These are phyloP conservation scores for Eragrostis tef DNA, from an alignment of 202 grass and related monocot species.

Conservation along the genomic window DNA sequence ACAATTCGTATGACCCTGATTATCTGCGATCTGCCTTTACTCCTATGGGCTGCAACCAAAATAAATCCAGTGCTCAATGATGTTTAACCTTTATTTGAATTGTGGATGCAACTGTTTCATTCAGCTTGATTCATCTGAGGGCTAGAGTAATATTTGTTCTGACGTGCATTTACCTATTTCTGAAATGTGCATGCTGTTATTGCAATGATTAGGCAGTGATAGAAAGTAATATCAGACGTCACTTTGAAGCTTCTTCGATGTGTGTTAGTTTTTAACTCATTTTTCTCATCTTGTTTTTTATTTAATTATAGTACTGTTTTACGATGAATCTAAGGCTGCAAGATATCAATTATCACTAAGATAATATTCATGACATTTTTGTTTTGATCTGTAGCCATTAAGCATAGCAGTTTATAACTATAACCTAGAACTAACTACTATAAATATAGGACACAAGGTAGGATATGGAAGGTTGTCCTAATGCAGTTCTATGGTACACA, in stretches of 20 bases:
- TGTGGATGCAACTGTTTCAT: neutral
- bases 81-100: slow-evolving; percentile 4
- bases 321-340: neutral
- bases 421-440: no score
- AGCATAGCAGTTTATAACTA: no score
- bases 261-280: neutral
- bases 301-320: neutral
- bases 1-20: neutral
- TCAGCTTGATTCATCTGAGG: slow-evolving; percentile 16
- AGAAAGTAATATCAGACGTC: neutral
- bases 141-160: slow-evolving; percentile 14
- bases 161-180: slow-evolving; percentile 2
- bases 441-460: no score
- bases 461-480: no score
- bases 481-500: no score
- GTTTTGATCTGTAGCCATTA: no score
- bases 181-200: neutral
- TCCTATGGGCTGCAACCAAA: neutral
- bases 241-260: neutral
- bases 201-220: slow-evolving; percentile 8
- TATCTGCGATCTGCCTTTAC: neutral
- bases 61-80: slow-evolving; percentile 3
- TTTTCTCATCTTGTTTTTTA: slow-evolving; percentile 5
- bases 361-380: no score
- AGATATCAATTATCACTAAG: neutral